A percentile compares a stretch with the other conserved stretches of the same genome.
These are phyloP conservation scores for Wickerhamiella hasegawae DNA, from an alignment of 805 yeast genomes.

Conservation along the genomic window DNA sequence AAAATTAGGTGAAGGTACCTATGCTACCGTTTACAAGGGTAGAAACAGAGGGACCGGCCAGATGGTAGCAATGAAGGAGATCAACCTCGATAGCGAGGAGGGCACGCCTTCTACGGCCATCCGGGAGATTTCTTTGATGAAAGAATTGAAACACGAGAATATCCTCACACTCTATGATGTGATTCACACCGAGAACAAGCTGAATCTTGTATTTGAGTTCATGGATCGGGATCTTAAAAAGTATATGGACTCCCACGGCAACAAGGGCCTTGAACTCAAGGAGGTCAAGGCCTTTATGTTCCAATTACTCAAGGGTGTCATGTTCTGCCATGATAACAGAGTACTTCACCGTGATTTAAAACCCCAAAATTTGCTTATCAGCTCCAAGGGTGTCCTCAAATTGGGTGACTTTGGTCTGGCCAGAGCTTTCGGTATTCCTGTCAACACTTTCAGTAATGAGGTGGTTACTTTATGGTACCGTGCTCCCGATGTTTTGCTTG, in stretches of 20 bases:
- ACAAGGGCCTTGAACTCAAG: constrained; percentile 50
- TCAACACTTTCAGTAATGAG: constrained; percentile 92
- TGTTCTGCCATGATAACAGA: constrained; percentile 70
- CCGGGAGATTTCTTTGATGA: constrained; percentile 87
- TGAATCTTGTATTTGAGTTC: constrained; percentile 83
- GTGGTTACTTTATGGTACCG: constrained; percentile 97
- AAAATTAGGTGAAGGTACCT: constrained; percentile 87
- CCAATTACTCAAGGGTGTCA: constrained; percentile 79
- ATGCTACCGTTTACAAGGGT: constrained; percentile 97
- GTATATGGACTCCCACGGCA: constrained; percentile 82
- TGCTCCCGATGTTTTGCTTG: constrained; percentile 91
- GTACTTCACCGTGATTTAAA: constrained; percentile 76
- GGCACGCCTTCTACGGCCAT: constrained; percentile 98
- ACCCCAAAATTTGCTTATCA: constrained; percentile 87
- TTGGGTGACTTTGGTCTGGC: constrained; percentile 96
- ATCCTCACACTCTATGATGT: constrained; percentile 88
- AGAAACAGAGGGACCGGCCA: constrained; percentile 75
- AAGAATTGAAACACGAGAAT: constrained; percentile 84
- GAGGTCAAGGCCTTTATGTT: constrained; percentile 84
- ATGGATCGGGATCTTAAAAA: constrained; percentile 87
- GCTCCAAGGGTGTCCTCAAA: constrained; percentile 77
- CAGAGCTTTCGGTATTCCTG: constrained; percentile 94
- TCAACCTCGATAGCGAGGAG: constrained; percentile 87
- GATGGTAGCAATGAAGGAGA: constrained; percentile 87
- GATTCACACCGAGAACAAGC: constrained; percentile 89